Conservation (phyloP, 2,329 filamentous ascomycete genomes). For the Ceratocystis lukuohia region DNA sequence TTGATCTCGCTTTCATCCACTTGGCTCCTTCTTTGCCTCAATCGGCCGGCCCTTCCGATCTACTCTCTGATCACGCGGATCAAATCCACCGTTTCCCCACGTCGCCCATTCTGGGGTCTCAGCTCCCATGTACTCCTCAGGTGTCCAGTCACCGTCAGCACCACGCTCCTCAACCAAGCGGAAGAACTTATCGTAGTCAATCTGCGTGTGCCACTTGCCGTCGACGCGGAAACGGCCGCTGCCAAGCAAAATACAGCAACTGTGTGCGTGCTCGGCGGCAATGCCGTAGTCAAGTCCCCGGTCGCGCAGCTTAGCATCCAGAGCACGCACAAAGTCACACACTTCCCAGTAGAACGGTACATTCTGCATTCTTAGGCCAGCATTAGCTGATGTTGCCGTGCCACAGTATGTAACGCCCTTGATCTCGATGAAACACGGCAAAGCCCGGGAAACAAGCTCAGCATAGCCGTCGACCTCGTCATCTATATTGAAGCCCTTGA, state of each 20-base stretch:
- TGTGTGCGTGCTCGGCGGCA: conserved; percentile 87
- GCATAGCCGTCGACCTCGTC: conserved; percentile 88
- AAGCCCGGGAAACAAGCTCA: conserved; percentile 67
- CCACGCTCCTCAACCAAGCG: conserved; percentile 59
- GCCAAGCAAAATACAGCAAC: conserved; percentile 79
- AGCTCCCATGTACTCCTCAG: conserved; percentile 79
- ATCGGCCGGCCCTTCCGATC: conserved; percentile 69
- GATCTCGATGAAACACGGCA: conserved; percentile 87
- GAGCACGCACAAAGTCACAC: conserved; percentile 61
- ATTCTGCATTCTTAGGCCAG: conserved; percentile 90
- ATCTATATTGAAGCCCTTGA: conserved; percentile 96
- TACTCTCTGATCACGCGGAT: conserved; percentile 77
- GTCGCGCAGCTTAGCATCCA: conserved; percentile 53
- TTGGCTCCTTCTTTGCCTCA: conserved; percentile 25
- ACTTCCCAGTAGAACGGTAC: conserved; percentile 94
- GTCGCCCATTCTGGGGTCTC: conserved; percentile 86
- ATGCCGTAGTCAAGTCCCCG: conserved; percentile 76
- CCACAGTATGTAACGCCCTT: conserved; percentile 97
- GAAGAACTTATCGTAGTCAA: conserved; percentile 85
- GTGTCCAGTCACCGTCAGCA: conserved; percentile 56
- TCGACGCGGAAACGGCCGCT: conserved; percentile 64
- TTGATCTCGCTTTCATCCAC: not conserved
- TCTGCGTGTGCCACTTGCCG: conserved; percentile 78
- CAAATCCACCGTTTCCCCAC: conserved; percentile 90
- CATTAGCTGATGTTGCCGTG: conserved; percentile 68